These are phyloP conservation scores for Blastocladiella britannica DNA, from an alignment of 192 early-diverging fungal genomes.

Conservation along the genomic window DNA sequence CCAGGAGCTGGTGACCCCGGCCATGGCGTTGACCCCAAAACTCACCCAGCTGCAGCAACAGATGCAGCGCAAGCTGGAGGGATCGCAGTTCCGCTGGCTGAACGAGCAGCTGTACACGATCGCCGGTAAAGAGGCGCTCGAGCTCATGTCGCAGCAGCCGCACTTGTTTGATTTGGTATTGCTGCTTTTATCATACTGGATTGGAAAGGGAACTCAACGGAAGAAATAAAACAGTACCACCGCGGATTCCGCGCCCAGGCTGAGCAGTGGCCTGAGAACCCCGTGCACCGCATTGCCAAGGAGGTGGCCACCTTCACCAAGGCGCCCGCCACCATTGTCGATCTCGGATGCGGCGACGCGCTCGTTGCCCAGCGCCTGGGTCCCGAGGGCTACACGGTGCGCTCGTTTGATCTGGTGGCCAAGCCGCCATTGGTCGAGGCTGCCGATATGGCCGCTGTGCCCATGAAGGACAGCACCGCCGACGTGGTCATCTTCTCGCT, in stretches of 20 bases:
- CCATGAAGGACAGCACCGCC: constrained; percentile 35
- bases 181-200: not conserved
- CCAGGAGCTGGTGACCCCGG: not conserved
- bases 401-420: constrained; percentile 77
- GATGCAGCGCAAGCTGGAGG: constrained; percentile 54
- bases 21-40: constrained; percentile 10
- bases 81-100: constrained; percentile 66
- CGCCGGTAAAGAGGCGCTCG: constrained; percentile 44
- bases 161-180: constrained; percentile 69
- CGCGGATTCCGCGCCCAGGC: constrained; percentile 81
- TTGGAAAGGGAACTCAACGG: not conserved
- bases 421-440: constrained; percentile 58
- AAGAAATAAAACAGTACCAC: constrained; percentile 42
- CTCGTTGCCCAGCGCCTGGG: constrained; percentile 45
- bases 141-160: constrained; percentile 60
- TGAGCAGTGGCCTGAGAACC: constrained; percentile 80
- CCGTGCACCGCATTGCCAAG: constrained; percentile 63
- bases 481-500: constrained; percentile 83
- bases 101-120: constrained; percentile 92
- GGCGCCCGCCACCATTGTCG: constrained; percentile 42
- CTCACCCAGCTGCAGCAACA: constrained; percentile 35
- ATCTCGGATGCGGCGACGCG: constrained; percentile 94
- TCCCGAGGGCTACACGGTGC: constrained; percentile 35
- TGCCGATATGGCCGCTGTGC: constrained; percentile 83
- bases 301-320: constrained; percentile 30